Evolutionary conservation across 140 eudicot species (phyloP).

Genomic region (Ambrosia hybrid): DNA sequence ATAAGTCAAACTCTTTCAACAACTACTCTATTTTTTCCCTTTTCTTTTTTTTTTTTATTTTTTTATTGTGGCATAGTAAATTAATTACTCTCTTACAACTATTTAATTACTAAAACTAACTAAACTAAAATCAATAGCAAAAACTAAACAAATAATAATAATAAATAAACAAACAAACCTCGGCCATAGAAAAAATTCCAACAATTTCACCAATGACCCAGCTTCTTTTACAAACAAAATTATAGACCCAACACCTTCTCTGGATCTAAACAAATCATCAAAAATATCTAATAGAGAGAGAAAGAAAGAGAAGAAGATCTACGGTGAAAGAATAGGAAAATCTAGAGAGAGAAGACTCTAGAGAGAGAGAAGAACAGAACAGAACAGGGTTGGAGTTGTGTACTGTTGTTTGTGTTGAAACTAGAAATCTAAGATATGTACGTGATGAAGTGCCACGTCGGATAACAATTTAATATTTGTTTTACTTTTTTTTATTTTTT

Average conservation of each 20-base stretch:
- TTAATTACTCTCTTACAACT: too few relatives aligned
- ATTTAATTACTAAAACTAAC: too few relatives aligned
- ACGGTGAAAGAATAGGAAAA: constrained; percentile 13
- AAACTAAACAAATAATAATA: too few relatives aligned
- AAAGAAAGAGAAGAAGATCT: neutral
- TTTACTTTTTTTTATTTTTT: neutral
- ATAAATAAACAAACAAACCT: neutral
- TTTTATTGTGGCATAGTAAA: too few relatives aligned
- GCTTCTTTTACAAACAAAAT: constrained; percentile 18
- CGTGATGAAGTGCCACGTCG: constrained; percentile 46
- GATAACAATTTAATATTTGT: constrained; percentile 5
- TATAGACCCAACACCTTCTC: constrained; percentile 14
- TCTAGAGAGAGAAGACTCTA: constrained; percentile 1
- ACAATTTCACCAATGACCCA: neutral
- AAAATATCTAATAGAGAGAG: neutral
- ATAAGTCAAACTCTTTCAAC: too few relatives aligned
- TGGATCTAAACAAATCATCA: constrained; percentile 31
- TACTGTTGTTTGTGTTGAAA: neutral
- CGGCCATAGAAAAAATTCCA: constrained; percentile 21
- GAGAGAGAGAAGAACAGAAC: constrained; percentile 22
- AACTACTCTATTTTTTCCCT: too few relatives aligned
- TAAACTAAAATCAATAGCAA: too few relatives aligned
- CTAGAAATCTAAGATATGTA: constrained; percentile 20
- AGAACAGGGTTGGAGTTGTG: neutral
- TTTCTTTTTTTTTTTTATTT: too few relatives aligned